Conservation (phyloP, 2,329 filamentous ascomycete species). For the Arthrobotrys pseudoclavata region DNA sequence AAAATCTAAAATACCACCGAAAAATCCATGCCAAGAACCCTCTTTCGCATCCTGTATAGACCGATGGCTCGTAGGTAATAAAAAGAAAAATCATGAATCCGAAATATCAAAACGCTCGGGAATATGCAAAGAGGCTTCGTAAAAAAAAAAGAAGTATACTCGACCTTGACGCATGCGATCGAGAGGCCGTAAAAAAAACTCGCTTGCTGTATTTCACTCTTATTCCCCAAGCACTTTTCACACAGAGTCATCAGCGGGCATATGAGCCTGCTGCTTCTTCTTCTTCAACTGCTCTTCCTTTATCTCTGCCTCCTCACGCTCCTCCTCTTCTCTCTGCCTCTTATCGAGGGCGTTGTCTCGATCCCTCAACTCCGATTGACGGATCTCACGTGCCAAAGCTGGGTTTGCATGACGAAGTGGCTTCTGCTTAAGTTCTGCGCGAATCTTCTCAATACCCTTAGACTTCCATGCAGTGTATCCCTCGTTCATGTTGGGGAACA, state of each 20-base stretch:
- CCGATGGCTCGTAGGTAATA: slow-evolving; percentile 12
- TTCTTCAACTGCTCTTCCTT: slow-evolving; percentile 47
- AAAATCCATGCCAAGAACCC: neutral
- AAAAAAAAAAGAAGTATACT: neutral
- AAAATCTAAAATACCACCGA: slow-evolving; percentile 1
- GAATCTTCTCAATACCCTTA: slow-evolving; percentile 69
- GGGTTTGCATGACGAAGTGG: slow-evolving; percentile 53
- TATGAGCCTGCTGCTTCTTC: slow-evolving; percentile 34
- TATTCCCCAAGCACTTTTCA: slow-evolving; percentile 19
- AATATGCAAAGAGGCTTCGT: slow-evolving; percentile 13
- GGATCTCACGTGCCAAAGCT: slow-evolving; percentile 48
- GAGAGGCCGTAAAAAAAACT: neutral
- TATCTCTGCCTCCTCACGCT: slow-evolving; percentile 34
- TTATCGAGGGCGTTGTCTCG: slow-evolving; percentile 48
- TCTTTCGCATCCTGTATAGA: neutral
- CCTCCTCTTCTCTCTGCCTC: slow-evolving; percentile 51
- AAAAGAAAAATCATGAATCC: neutral
- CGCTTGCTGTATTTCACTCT: slow-evolving; percentile 12
- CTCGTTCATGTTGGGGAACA: slow-evolving; percentile 68
- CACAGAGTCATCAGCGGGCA: slow-evolving; percentile 49
- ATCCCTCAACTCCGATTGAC: slow-evolving; percentile 50
- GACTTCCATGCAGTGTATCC: slow-evolving; percentile 70
- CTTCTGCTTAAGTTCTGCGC: slow-evolving; percentile 58
- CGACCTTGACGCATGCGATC: neutral
- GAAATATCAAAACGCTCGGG: slow-evolving; percentile 10